phyloP scores from a whole-genome alignment of 441 rosid genomes.

The Pelargonium citronellum region DNA sequence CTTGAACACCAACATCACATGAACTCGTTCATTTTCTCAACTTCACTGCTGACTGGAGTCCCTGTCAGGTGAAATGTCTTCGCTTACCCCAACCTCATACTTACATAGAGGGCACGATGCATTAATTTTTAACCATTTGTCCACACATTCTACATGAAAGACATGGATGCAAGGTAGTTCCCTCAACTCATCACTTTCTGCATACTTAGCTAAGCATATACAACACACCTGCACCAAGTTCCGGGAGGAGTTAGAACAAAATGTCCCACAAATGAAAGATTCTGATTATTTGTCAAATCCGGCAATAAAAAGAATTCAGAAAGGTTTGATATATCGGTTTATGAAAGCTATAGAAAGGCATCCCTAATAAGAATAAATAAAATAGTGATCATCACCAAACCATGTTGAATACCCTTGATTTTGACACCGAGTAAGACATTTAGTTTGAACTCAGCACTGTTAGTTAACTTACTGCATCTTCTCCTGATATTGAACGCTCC shows the following conservation, averaged over 20 bases:
- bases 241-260: background rate
- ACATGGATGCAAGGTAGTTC: constrained; percentile 84
- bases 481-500: constrained; percentile 76
- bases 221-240: constrained; percentile 70
- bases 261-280: too few relatives aligned
- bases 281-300: too few relatives aligned
- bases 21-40: background rate
- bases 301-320: too few relatives aligned
- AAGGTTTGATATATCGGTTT: too few relatives aligned
- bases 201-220: constrained; percentile 89
- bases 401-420: background rate
- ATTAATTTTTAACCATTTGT: constrained; percentile 90
- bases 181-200: constrained; percentile 78
- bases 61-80: constrained; percentile 22
- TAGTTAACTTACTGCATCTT: constrained; percentile 70
- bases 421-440: too few relatives aligned
- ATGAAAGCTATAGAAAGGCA: too few relatives aligned
- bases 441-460: background rate
- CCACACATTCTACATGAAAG: constrained; percentile 93
- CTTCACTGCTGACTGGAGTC: constrained; percentile 16
- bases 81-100: constrained; percentile 66
- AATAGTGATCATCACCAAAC: background rate
- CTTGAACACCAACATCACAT: background rate
- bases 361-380: too few relatives aligned
- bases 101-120: constrained; percentile 96